These are phyloP conservation scores for Inonotus hispidus DNA, from an alignment of 1,284 basidiomycete genomes.

Conservation along the genomic window DNA sequence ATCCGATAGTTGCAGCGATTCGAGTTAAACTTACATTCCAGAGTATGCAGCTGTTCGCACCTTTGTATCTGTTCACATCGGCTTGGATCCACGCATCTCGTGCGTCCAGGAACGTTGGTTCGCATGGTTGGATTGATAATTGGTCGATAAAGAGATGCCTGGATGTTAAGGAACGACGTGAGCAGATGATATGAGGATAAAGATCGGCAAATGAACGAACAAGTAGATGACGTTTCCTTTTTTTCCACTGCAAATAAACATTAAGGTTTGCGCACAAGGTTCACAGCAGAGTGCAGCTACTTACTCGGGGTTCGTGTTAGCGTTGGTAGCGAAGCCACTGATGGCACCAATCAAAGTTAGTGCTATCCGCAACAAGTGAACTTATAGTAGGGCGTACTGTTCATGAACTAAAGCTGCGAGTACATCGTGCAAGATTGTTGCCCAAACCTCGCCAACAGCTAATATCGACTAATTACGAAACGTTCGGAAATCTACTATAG, in stretches of 20 bases:
- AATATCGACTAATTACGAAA: too few relatives aligned
- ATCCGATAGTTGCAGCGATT: background rate
- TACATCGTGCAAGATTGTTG: conserved; percentile 50
- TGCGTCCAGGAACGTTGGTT: conserved; percentile 38
- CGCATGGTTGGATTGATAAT: conserved; percentile 45
- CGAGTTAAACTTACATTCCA: conserved; percentile 26
- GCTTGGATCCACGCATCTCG: conserved; percentile 54
- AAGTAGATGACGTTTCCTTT: conserved; percentile 44
- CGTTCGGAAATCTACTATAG: background rate
- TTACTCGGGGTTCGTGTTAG: conserved; percentile 35
- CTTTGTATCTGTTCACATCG: conserved; percentile 43
- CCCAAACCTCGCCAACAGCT: conserved; percentile 50
- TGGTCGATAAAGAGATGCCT: conserved; percentile 44
- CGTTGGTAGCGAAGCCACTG: conserved; percentile 35
- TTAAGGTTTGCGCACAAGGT: conserved; percentile 2
- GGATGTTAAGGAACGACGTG: background rate
- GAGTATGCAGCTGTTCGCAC: conserved; percentile 42
- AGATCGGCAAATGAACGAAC: background rate
- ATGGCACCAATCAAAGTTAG: background rate
- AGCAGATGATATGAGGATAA: background rate
- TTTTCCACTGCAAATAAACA: conserved; percentile 24
- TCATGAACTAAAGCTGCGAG: conserved; percentile 39
- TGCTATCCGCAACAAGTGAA: background rate
- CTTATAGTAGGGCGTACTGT: conserved; percentile 16
- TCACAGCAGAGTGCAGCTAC: background rate